These are phyloP conservation scores for Papiliotrema flavescens DNA, from an alignment of 1,284 basidiomycete genomes.

Conservation along the genomic window DNA sequence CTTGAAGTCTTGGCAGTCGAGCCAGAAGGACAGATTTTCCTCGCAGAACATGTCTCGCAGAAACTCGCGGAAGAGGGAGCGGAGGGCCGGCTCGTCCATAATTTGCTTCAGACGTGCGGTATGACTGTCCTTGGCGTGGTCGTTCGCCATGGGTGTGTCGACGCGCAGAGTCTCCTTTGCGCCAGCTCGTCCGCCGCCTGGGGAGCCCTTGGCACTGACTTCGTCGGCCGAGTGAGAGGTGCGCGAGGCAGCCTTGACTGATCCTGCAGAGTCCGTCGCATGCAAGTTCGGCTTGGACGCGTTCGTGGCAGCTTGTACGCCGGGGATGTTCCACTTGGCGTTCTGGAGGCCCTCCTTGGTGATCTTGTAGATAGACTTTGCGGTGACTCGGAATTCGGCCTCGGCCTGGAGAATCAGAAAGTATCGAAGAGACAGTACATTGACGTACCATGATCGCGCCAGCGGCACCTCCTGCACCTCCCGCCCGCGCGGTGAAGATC, in stretches of 20 bases:
- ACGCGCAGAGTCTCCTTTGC: constrained; percentile 3
- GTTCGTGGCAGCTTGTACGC: neutral
- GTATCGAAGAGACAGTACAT: neutral
- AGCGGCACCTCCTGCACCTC: constrained; percentile 43
- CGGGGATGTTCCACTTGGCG: constrained; percentile 68
- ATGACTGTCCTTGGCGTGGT: constrained; percentile 70
- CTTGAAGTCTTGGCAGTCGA: constrained; percentile 97
- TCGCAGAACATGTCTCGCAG: constrained; percentile 93
- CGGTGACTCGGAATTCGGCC: constrained; percentile 91
- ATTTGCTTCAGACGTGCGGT: constrained; percentile 88
- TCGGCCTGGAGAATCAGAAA: constrained; percentile 42
- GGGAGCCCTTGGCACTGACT: neutral
- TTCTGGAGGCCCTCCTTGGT: constrained; percentile 83
- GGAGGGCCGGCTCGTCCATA: constrained; percentile 85
- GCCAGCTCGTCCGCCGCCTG: neutral
- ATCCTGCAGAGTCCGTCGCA: constrained; percentile 5
- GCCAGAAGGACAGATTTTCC: constrained; percentile 95
- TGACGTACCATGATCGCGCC: constrained; percentile 40
- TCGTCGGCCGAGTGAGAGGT: constrained; percentile 12
- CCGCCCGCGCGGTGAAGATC: constrained; percentile 68
- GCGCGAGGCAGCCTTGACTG: neutral
- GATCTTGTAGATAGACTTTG: constrained; percentile 89
- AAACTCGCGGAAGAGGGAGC: constrained; percentile 90
- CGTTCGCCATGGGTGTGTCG: constrained; percentile 2
- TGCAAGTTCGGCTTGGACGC: constrained; percentile 21